These are phyloP conservation scores for Sporisorium iseilematis-ciliati DNA, from an alignment of 1,284 basidiomycete species.

Conservation along the genomic window DNA sequence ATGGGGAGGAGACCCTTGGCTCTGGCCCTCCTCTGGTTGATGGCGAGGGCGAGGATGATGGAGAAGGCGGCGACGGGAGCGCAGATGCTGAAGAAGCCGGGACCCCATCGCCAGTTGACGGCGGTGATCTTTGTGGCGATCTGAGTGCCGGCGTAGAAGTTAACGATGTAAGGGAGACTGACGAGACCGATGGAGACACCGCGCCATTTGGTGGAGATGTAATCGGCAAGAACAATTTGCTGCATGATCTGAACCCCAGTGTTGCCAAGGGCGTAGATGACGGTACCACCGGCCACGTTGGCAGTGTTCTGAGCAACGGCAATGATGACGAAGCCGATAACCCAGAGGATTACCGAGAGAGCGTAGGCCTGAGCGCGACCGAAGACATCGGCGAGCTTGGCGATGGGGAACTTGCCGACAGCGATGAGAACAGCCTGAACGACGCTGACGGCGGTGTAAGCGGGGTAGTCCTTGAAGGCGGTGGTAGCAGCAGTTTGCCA, in stretches of 20 bases:
- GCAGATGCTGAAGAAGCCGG: slow-evolving; percentile 67
- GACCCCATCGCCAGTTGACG: slow-evolving; percentile 64
- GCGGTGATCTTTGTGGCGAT: slow-evolving; percentile 21
- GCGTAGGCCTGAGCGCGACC: slow-evolving; percentile 63
- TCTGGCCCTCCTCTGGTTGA: slow-evolving; percentile 60
- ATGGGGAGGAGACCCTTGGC: slow-evolving; percentile 50
- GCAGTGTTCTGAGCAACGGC: slow-evolving; percentile 53
- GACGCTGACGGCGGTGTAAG: slow-evolving; percentile 53
- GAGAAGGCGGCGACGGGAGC: slow-evolving; percentile 61
- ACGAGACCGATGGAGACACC: slow-evolving; percentile 64
- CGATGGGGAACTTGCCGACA: slow-evolving; percentile 67
- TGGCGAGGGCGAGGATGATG: slow-evolving; percentile 57
- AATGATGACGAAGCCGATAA: slow-evolving; percentile 65
- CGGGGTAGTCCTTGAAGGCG: slow-evolving; percentile 32
- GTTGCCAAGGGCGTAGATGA: slow-evolving; percentile 66
- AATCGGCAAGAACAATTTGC: slow-evolving; percentile 68
- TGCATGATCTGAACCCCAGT: slow-evolving; percentile 67
- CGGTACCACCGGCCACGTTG: slow-evolving; percentile 56
- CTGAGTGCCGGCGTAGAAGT: slow-evolving; percentile 57
- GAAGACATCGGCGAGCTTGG: slow-evolving; percentile 68
- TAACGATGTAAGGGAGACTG: slow-evolving; percentile 64
- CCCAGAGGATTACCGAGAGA: slow-evolving; percentile 62
- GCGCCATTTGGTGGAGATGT: slow-evolving; percentile 62
- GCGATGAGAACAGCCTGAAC: slow-evolving; percentile 67
- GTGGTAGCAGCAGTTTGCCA: slow-evolving; percentile 48